Conservation (phyloP, 352 stramenopile genomes). For the Phytophthora tentaculata region DNA sequence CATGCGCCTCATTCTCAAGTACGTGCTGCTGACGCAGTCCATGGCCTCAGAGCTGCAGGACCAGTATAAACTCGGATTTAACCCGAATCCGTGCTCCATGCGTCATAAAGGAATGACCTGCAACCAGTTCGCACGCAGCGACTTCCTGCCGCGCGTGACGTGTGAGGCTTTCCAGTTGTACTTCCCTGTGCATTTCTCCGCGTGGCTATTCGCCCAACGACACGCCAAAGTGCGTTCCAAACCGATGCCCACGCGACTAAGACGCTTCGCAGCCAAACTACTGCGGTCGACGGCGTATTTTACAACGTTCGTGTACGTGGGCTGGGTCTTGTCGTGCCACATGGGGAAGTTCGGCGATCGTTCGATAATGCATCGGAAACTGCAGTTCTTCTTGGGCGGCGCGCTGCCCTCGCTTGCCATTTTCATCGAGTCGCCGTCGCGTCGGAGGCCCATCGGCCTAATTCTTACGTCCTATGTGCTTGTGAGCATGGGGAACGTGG, state of each 20-base stretch:
- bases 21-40: conserved; percentile 49
- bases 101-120: conserved; percentile 52
- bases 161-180: conserved; percentile 55
- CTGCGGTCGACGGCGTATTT: conserved; percentile 61
- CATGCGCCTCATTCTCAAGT: conserved; percentile 66
- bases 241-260: conserved; percentile 33
- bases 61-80: conserved; percentile 49
- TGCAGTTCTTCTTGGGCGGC: conserved; percentile 60
- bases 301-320: conserved; percentile 55
- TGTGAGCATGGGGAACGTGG: conserved; percentile 55
- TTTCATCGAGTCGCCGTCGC: conserved; percentile 56
- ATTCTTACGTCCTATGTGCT: conserved; percentile 72
- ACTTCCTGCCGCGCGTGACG: conserved; percentile 50
- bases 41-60: conserved; percentile 46
- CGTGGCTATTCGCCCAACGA: conserved; percentile 55
- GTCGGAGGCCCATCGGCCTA: conserved; percentile 56
- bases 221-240: conserved; percentile 46
- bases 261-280: conserved; percentile 44
- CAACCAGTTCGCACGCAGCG: conserved; percentile 45
- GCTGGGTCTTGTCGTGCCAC: conserved; percentile 56
- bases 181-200: conserved; percentile 60
- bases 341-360: conserved; percentile 46
- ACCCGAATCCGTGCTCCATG: conserved; percentile 52
- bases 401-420: conserved; percentile 54
- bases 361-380: conserved; percentile 53